A percentile compares a stretch with the other conserved stretches of the same genome.
Conservation (phyloP, 805 yeast species). For the Ogataea methylovora region DNA sequence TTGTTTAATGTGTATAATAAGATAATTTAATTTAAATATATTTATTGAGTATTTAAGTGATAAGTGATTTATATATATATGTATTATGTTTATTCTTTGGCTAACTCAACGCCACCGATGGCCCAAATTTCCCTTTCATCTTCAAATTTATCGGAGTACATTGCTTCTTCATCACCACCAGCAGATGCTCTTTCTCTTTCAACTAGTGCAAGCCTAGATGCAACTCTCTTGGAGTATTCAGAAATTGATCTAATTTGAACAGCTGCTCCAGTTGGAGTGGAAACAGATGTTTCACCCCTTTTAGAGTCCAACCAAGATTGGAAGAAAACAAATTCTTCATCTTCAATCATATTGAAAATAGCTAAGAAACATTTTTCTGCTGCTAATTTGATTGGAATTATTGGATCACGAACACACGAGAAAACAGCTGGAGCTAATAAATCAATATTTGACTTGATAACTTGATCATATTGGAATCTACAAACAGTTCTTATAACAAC, state of each 20-base stretch:
- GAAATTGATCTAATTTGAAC: slow-evolving; percentile 67
- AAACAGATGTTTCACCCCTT: slow-evolving; percentile 27
- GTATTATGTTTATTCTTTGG: slow-evolving; percentile 9
- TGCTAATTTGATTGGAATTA: slow-evolving; percentile 87
- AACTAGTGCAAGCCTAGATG: slow-evolving; percentile 72
- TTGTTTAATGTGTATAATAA: no score
- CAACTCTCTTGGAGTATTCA: slow-evolving; percentile 89
- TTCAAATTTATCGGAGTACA: slow-evolving; percentile 78
- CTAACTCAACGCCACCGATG: slow-evolving; percentile 60
- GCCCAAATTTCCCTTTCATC: slow-evolving; percentile 88
- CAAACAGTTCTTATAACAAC: slow-evolving; percentile 72
- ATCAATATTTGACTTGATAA: slow-evolving; percentile 48
- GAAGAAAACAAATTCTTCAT: slow-evolving; percentile 44
- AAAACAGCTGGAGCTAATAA: slow-evolving; percentile 66
- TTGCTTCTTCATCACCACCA: slow-evolving; percentile 84
- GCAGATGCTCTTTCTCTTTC: slow-evolving; percentile 84
- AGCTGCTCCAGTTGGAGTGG: slow-evolving; percentile 35
- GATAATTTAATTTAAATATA: no score
- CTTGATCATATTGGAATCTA: slow-evolving; percentile 44
- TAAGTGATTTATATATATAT: no score
- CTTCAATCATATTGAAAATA: slow-evolving; percentile 66
- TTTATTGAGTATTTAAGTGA: no score
- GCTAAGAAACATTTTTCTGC: slow-evolving; percentile 86
- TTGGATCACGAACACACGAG: slow-evolving; percentile 75
- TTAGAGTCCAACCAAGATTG: slow-evolving; percentile 53